Conservation (phyloP, 2,329 filamentous ascomycete genomes). For the Venturia oleaginea region DNA sequence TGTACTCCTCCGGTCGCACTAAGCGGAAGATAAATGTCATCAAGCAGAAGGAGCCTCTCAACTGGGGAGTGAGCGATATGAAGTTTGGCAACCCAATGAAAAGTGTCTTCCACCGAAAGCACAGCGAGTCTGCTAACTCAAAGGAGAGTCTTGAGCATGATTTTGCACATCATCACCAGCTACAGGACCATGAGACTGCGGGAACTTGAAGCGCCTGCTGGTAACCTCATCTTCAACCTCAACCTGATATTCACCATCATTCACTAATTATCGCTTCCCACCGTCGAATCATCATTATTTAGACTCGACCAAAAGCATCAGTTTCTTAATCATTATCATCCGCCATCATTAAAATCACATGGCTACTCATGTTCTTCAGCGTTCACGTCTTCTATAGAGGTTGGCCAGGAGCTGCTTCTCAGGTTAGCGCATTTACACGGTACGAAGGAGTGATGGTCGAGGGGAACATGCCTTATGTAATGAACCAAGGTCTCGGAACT, state of each 20-base stretch:
- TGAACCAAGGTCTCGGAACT: not conserved
- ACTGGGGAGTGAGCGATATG: conserved; percentile 13
- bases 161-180: not conserved
- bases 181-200: not conserved
- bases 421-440: not conserved
- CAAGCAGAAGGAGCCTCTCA: conserved; percentile 28
- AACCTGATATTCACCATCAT: not conserved
- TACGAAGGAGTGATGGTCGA: not conserved
- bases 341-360: not conserved
- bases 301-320: not conserved
- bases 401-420: not conserved
- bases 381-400: not conserved
- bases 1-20: conserved; percentile 32
- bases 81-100: conserved; percentile 12
- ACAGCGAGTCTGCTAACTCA: conserved; percentile 3
- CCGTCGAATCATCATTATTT: not conserved
- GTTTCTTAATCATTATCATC: not conserved
- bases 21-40: conserved; percentile 33
- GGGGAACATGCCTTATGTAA: not conserved
- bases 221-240: not conserved
- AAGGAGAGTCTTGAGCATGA: conserved; percentile 4
- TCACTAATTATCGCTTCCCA: not conserved
- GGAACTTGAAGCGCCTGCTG: not conserved
- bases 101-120: conserved; percentile 12
- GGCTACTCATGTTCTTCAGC: not conserved